Percentiles rank a stretch among this genome's conserved stretches.
Evolutionary conservation across 495 filamentous ascomycete species (phyloP).

Genomic region (Hypoxylon fuscum): DNA sequence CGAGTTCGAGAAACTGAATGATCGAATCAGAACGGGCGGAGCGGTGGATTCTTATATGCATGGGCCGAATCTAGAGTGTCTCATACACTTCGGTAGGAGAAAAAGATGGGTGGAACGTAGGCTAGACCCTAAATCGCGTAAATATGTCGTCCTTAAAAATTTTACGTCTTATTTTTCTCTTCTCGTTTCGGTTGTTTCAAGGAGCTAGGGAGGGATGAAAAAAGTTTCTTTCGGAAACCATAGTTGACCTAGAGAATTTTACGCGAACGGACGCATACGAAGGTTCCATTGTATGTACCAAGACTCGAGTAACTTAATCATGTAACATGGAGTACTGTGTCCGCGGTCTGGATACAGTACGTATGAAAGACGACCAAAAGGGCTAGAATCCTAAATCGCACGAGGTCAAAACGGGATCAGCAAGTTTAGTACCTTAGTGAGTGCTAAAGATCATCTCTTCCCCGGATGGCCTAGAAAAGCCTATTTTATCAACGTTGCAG

Average conservation of each 20-base stretch:
- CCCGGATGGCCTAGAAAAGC: constrained; percentile 39
- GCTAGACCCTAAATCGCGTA: constrained; percentile 31
- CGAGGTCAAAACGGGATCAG: constrained; percentile 16
- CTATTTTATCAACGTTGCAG: constrained; percentile 27
- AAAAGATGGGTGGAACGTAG: constrained; percentile 26
- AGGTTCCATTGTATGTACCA: constrained; percentile 13
- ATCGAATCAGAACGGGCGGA: constrained; percentile 31
- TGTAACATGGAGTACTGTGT: background rate
- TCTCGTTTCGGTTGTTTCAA: constrained; percentile 18
- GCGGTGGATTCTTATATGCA: constrained; percentile 21
- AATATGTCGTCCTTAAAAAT: constrained; percentile 14
- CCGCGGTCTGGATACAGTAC: background rate
- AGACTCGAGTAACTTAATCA: background rate
- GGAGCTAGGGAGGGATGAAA: constrained; percentile 5
- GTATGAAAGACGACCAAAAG: constrained; percentile 1
- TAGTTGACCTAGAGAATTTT: constrained; percentile 14
- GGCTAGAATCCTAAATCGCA: constrained; percentile 29
- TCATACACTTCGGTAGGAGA: constrained; percentile 25
- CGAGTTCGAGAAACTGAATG: constrained; percentile 25
- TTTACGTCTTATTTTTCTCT: constrained; percentile 4
- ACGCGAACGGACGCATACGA: constrained; percentile 27
- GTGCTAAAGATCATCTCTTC: constrained; percentile 28
- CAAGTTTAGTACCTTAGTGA: constrained; percentile 27
- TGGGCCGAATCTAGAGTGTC: constrained; percentile 39
- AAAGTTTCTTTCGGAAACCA: constrained; percentile 24